Base-by-base conservation (phyloP, 2,329 filamentous ascomycete species). In the Trichoderma aggressivum region DNA sequence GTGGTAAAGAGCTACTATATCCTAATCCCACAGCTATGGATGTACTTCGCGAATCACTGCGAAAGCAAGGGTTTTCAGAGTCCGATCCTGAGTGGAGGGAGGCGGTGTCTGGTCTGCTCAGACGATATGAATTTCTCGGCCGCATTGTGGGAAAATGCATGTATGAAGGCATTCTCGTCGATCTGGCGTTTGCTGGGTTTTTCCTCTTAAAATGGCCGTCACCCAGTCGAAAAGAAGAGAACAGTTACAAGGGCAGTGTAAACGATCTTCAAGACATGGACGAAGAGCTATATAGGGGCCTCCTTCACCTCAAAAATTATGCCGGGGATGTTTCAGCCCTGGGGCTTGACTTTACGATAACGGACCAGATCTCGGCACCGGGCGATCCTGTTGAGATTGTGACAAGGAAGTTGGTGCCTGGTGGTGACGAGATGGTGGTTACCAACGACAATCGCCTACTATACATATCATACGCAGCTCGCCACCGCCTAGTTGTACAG, bases 201-300 rank as follows among this genome's bases (percentile, higher is more conserved):
- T 99, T 99, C 82, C 87, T 99, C 7, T 88, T 97, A 72, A 98
- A 98, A 79, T 99, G 96, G 96, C 90, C 94, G 3, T 87, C 95
- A 67, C 90, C 91, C 12, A 91, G 91, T 1, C 77, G 79, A 18
- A 83, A 83, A 39, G 90, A 89, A 39, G 86, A 91, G 21, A 90
- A 88, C 74, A 91, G 89, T 11, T 97, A 97, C 82, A 92, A 94
- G 65, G 92, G 94, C n/a, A 97, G 93, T 75, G 88, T 99, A 77
- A 98, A 99, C 79, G 96, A 99, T 77, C 85, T 99, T 32, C 90
- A 93, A 73, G 95, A 98, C 78, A 89, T 98, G 72, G 96, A 99
- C 77, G 92, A 96, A 78, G 91, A 90, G 43, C 86, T 99, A 1
- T 98, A 99, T 80, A 92, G 94, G 79, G 95, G 96, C 34, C 87